Evolutionary conservation across 2,329 filamentous ascomycete genomes (phyloP).

Genomic region (Colletotrichum gigasporum): DNA sequence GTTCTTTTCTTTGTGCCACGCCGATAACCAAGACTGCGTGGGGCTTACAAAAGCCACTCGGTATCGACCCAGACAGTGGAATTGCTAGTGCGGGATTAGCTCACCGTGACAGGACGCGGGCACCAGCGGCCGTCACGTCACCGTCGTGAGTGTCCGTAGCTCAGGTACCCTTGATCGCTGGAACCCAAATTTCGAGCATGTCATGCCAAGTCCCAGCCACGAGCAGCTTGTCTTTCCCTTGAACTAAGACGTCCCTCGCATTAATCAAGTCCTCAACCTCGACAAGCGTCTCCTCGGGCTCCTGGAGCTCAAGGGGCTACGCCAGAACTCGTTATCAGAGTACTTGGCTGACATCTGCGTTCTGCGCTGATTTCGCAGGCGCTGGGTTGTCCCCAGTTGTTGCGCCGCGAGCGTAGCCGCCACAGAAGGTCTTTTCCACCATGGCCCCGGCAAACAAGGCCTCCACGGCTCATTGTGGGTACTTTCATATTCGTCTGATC

Average conservation of each 20-base stretch:
- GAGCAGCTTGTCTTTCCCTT: background rate
- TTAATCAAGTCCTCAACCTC: background rate
- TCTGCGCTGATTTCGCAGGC: constrained; percentile 8
- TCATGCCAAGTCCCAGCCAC: background rate
- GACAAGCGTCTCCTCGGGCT: no score
- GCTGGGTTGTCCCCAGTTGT: constrained; percentile 15
- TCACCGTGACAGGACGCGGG: background rate
- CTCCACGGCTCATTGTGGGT: background rate
- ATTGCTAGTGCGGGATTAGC: background rate
- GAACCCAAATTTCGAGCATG: background rate
- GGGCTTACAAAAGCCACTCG: constrained; percentile 10
- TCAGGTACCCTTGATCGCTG: background rate
- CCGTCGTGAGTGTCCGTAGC: background rate
- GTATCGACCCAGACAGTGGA: constrained; percentile 3
- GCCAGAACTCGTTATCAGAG: constrained; percentile 8
- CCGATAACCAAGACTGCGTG: background rate
- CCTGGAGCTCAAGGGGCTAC: background rate
- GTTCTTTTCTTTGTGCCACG: constrained; percentile 14
- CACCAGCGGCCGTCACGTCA: background rate
- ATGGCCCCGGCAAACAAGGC: constrained; percentile 11
- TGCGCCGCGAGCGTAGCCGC: constrained; percentile 2
- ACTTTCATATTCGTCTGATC: constrained; percentile 21
- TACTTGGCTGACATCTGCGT: constrained; percentile 17
- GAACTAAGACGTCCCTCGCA: background rate
- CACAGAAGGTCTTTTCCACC: constrained; percentile 16